Evolutionary conservation across 768 basidiomycete species (phyloP).

Genomic region (Lactarius hatsudake): DNA sequence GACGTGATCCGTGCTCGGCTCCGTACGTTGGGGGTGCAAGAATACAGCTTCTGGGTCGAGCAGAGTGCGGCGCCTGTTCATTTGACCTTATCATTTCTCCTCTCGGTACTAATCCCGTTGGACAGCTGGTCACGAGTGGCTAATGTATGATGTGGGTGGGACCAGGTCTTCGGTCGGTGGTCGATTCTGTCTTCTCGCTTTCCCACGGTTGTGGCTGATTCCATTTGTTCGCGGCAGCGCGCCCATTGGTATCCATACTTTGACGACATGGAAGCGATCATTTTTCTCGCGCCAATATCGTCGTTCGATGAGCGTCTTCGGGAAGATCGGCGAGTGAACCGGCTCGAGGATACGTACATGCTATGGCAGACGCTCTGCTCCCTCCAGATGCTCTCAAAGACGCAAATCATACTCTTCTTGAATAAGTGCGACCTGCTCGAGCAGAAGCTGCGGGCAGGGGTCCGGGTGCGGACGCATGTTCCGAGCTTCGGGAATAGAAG

Average conservation of each 20-base stretch:
- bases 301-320: conserved; percentile 69
- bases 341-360: conserved; percentile 70
- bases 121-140: conserved; percentile 51
- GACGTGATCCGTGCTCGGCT: conserved; percentile 76
- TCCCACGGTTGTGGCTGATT: conserved; percentile 8
- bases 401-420: conserved; percentile 70
- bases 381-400: conserved; percentile 56
- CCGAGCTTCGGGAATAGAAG: conserved; percentile 71
- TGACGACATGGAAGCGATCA: conserved; percentile 76
- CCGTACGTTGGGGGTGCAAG: conserved; percentile 71
- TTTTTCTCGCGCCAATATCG: conserved; percentile 77
- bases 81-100: not conserved
- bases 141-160: conserved; percentile 70
- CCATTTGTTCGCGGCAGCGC: conserved; percentile 37
- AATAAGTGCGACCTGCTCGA: conserved; percentile 78
- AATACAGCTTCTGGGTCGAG: conserved; percentile 62
- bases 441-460: conserved; percentile 64
- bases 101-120: not conserved
- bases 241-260: conserved; percentile 76
- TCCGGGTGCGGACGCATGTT: conserved; percentile 63
- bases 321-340: conserved; percentile 62
- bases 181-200: not conserved
- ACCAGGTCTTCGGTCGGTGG: conserved; percentile 46
- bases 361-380: conserved; percentile 71
- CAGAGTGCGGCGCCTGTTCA: conserved; percentile 40